Percentiles rank a stretch among this genome's conserved stretches.
Evolutionary conservation across 2,329 filamentous ascomycete genomes (phyloP).

Genomic region (Exserohilum rostratum): DNA sequence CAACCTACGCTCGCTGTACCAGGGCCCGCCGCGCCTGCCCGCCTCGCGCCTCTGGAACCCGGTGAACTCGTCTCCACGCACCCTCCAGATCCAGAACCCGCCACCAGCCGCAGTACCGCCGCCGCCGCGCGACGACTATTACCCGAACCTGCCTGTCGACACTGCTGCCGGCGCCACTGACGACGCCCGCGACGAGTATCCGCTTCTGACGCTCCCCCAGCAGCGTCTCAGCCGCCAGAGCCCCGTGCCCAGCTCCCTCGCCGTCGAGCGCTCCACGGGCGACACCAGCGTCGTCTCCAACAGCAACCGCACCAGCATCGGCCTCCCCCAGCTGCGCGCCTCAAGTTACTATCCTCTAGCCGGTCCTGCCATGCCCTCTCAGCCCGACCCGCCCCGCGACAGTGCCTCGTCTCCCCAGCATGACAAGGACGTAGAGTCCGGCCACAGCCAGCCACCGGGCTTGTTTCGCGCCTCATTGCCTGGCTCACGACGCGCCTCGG

Average conservation of each 20-base stretch:
- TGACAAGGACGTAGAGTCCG: conserved; percentile 37
- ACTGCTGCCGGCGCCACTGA: conserved; percentile 30
- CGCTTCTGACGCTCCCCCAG: conserved; percentile 63
- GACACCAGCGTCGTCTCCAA: conserved; percentile 45
- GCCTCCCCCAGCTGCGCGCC: conserved; percentile 52
- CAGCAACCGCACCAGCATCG: conserved; percentile 57
- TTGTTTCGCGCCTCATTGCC: conserved; percentile 35
- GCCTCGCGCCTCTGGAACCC: conserved; percentile 66
- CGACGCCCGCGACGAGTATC: conserved; percentile 57
- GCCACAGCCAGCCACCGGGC: conserved; percentile 10
- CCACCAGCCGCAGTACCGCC: neutral
- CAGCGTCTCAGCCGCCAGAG: conserved; percentile 60
- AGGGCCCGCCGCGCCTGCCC: conserved; percentile 43
- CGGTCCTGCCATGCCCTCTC: conserved; percentile 32
- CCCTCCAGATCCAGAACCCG: conserved; percentile 43
- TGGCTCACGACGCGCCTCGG: conserved; percentile 34
- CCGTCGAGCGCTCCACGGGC: conserved; percentile 49
- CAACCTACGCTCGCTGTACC: conserved; percentile 37
- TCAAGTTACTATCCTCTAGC: conserved; percentile 37
- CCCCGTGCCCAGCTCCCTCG: conserved; percentile 44
- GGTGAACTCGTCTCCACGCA: conserved; percentile 64
- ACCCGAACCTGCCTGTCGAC: conserved; percentile 54
- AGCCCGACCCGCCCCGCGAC: conserved; percentile 18
- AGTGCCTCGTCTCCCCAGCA: conserved; percentile 14
- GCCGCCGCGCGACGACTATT: conserved; percentile 13